These are phyloP conservation scores for Cutaneotrichosporon arboriforme DNA, from an alignment of 1,284 basidiomycete species.

Conservation along the genomic window DNA sequence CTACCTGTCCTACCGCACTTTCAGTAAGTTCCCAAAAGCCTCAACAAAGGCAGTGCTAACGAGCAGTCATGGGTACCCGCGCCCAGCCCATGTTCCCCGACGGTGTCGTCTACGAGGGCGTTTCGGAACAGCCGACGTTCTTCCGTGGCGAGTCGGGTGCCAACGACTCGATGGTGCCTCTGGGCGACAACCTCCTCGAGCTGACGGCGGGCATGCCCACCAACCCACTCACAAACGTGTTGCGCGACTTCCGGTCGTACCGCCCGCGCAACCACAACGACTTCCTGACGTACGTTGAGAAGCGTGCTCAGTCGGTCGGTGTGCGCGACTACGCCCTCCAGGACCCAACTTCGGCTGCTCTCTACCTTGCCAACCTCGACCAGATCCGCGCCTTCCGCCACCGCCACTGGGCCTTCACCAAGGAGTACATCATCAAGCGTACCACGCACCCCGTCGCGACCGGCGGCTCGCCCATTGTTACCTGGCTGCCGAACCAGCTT, in stretches of 20 bases:
- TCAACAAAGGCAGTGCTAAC: not conserved
- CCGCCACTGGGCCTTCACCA: constrained; percentile 17
- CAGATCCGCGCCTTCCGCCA: constrained; percentile 22
- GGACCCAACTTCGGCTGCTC: constrained; percentile 13
- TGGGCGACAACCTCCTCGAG: constrained; percentile 24
- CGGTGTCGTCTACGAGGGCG: constrained; percentile 21
- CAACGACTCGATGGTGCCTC: constrained; percentile 22
- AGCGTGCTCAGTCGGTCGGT: constrained; percentile 14
- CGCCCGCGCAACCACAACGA: constrained; percentile 20
- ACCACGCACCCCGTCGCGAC: constrained; percentile 20
- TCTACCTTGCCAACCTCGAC: constrained; percentile 20
- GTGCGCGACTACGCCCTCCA: constrained; percentile 15
- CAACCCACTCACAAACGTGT: constrained; percentile 21
- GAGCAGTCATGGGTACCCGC: not conserved
- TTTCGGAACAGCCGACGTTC: constrained; percentile 18
- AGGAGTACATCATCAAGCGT: constrained; percentile 11
- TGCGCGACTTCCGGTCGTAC: constrained; percentile 21
- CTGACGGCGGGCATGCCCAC: constrained; percentile 15
- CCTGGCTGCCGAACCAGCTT: constrained; percentile 23
- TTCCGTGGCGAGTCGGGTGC: constrained; percentile 21
- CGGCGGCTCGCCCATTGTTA: constrained; percentile 15
- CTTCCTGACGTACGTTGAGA: constrained; percentile 19
- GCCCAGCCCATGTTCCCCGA: constrained; percentile 13
- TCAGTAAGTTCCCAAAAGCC: not conserved
- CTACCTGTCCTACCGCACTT: constrained; percentile 15